Evolutionary conservation across 2,329 filamentous ascomycete species (phyloP).

Genomic region (Phialophora expanda): DNA sequence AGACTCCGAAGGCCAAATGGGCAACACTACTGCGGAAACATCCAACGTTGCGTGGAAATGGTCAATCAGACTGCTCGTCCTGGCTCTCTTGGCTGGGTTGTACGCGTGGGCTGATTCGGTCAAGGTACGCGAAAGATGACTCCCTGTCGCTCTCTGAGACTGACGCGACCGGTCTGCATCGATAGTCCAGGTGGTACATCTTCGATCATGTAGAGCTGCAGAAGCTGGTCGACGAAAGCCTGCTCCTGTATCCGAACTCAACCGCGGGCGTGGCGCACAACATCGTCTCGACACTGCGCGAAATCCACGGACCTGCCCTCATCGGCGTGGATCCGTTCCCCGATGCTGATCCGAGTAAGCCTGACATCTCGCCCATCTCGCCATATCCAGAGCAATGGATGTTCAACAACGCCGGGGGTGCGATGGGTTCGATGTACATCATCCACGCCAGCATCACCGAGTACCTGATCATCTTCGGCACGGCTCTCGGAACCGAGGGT

Average conservation of each 20-base stretch:
- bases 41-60: conserved; percentile 8
- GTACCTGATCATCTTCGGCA: conserved; percentile 88
- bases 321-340: conserved; percentile 27
- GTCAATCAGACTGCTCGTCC: conserved; percentile 9
- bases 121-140: conserved; percentile 1
- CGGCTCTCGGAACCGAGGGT: conserved; percentile 81
- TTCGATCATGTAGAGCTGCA: conserved; percentile 38
- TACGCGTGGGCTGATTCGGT: conserved; percentile 24
- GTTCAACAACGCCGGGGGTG: conserved; percentile 84
- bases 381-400: conserved; percentile 70
- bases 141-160: neutral
- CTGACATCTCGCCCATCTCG: conserved; percentile 23
- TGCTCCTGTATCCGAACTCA: conserved; percentile 35
- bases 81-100: conserved; percentile 13
- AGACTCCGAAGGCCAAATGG: neutral
- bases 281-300: conserved; percentile 67
- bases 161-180: neutral
- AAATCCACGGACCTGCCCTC: conserved; percentile 39
- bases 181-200: conserved; percentile 35
- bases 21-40: neutral
- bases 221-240: conserved; percentile 36
- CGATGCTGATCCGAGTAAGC: conserved; percentile 7
- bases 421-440: conserved; percentile 85
- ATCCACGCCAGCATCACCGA: conserved; percentile 85
- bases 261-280: conserved; percentile 67